These are phyloP conservation scores for Salix koriyanagi DNA, from an alignment of 345 rosid genomes.

Conservation along the genomic window DNA sequence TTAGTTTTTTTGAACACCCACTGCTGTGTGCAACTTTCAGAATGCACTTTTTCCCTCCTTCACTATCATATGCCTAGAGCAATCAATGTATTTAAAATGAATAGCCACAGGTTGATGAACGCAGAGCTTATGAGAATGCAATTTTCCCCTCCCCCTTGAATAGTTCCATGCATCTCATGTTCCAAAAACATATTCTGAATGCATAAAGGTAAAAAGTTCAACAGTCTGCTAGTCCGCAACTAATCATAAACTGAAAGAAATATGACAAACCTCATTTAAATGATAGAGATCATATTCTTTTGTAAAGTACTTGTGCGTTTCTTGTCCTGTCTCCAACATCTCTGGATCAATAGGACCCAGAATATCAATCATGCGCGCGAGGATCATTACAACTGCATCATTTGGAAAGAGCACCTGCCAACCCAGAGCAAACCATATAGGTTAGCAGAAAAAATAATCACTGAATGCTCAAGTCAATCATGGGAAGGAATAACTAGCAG, in stretches of 20 bases:
- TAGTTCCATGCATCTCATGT: neutral
- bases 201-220: neutral
- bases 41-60: neutral
- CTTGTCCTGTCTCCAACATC: slow-evolving; percentile 77
- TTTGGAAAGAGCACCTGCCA: slow-evolving; percentile 86
- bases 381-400: slow-evolving; percentile 69
- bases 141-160: neutral
- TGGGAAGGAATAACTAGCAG: neutral
- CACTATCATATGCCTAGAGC: neutral
- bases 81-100: neutral
- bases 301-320: slow-evolving; percentile 77
- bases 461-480: neutral
- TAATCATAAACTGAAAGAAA: neutral
- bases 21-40: neutral
- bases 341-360: slow-evolving; percentile 74
- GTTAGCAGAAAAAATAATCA: neutral
- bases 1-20: neutral
- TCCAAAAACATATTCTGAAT: neutral
- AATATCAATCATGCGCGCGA: slow-evolving; percentile 65
- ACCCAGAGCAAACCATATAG: neutral
- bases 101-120: neutral
- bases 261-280: slow-evolving; percentile 57
- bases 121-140: neutral
- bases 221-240: neutral
- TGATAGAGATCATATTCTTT: slow-evolving; percentile 68